phyloP scores from a whole-genome alignment of 176 grass and related monocot genomes.

The Carex cristatella region DNA sequence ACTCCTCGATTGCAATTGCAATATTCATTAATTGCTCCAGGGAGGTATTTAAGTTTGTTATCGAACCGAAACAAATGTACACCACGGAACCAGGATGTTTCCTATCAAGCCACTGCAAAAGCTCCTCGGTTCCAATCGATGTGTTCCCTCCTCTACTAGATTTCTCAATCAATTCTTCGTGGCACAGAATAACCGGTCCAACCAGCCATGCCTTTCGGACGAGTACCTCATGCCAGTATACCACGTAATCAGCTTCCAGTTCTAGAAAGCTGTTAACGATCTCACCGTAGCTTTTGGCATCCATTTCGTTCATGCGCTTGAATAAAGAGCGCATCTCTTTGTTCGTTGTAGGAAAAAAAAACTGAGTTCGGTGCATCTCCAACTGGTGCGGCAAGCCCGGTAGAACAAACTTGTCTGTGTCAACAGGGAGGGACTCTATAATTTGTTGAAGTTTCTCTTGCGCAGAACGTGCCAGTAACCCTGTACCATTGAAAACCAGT shows the following conservation, averaged over 20 bases:
- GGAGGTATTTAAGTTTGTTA: neutral
- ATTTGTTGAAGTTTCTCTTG: slow-evolving; percentile 5
- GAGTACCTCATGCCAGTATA: slow-evolving; percentile 10
- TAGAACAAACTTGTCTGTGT: slow-evolving; percentile 11
- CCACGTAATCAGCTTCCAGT: slow-evolving; percentile 42
- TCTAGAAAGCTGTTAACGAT: slow-evolving; percentile 61
- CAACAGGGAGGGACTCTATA: neutral
- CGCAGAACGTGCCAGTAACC: slow-evolving; percentile 27
- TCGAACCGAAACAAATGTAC: slow-evolving; percentile 50
- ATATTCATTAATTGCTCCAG: slow-evolving; percentile 34
- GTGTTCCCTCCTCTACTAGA: slow-evolving; percentile 7
- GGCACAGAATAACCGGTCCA: slow-evolving; percentile 40
- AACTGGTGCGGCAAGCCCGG: slow-evolving; percentile 44
- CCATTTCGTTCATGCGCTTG: neutral
- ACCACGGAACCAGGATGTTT: slow-evolving; percentile 29
- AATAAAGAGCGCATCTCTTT: neutral
- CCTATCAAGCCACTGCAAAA: slow-evolving; percentile 39
- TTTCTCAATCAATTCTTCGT: slow-evolving; percentile 5
- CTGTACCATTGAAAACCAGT: slow-evolving; percentile 42
- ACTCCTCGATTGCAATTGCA: slow-evolving; percentile 36
- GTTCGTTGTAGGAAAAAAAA: neutral
- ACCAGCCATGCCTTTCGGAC: slow-evolving; percentile 35
- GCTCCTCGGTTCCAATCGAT: slow-evolving; percentile 17
- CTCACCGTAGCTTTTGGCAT: slow-evolving; percentile 29
- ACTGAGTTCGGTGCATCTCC: slow-evolving; percentile 29